A percentile compares a stretch with the other conserved stretches of the same genome.
Evolutionary conservation across 352 stramenopile species (phyloP).

Genomic region (Globisporangium emineosum): DNA sequence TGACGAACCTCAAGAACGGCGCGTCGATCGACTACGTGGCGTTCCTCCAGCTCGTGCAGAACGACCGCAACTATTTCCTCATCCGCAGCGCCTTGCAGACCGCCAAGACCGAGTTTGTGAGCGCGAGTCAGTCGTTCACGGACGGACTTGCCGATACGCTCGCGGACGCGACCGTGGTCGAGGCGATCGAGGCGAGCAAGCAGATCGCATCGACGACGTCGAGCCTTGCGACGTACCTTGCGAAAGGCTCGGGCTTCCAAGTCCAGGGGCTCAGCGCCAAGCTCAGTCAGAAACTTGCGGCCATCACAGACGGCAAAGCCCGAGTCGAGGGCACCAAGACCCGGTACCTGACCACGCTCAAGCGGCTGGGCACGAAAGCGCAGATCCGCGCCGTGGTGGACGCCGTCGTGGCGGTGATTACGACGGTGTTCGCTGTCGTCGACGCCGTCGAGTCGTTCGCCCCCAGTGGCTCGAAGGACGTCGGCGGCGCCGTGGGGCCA

Average conservation of each 20-base stretch:
- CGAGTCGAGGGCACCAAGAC: background rate
- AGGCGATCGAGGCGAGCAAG: slow-evolving; percentile 5
- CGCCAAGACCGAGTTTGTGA: slow-evolving; percentile 7
- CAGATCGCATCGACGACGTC: background rate
- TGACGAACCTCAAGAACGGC: background rate
- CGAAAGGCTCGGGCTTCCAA: background rate
- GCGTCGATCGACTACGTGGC: background rate
- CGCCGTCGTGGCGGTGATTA: background rate
- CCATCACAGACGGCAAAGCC: background rate
- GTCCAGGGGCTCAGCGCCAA: background rate
- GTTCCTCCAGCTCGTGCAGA: background rate
- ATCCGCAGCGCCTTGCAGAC: background rate
- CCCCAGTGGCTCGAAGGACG: background rate
- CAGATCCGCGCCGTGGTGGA: slow-evolving; percentile 6
- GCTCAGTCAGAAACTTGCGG: background rate
- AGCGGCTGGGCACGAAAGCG: background rate
- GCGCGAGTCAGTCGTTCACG: background rate
- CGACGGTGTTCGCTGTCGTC: slow-evolving; percentile 1
- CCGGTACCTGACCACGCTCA: slow-evolving; percentile 2
- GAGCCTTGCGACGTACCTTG: background rate
- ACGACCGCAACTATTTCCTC: background rate
- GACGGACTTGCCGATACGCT: background rate
- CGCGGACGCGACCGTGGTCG: background rate
- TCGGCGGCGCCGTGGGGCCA: background rate
- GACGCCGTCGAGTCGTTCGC: background rate